Evolutionary conservation across 2,329 filamentous ascomycete species (phyloP).

Genomic region (Botrytis byssoidea): DNA sequence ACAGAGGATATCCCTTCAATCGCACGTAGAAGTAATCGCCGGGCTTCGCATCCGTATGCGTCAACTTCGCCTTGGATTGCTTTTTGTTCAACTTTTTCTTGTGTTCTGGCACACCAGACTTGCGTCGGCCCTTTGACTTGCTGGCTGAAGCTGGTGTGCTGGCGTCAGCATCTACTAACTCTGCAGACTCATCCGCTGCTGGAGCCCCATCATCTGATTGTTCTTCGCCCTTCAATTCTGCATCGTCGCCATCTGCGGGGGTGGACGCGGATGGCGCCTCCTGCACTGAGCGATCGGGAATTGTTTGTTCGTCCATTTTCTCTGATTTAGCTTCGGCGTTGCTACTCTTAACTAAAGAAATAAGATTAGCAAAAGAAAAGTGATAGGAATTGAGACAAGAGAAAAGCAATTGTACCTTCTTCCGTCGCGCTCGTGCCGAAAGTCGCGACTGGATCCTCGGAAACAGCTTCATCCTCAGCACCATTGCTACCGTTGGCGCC

Average conservation of each 20-base stretch:
- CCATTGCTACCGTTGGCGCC: conserved; percentile 28
- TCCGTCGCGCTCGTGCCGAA: conserved; percentile 25
- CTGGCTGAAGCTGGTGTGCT: conserved; percentile 45
- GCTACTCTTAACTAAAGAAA: conserved; percentile 28
- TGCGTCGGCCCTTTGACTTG: conserved; percentile 61
- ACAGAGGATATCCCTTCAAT: conserved; percentile 90
- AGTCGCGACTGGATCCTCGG: conserved; percentile 33
- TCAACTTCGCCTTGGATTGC: conserved; percentile 70
- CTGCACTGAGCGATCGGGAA: conserved; percentile 21
- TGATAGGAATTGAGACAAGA: conserved; percentile 18
- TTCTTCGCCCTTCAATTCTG: conserved; percentile 40
- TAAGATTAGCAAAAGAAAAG: conserved; percentile 29
- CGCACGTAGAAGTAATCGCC: conserved; percentile 91
- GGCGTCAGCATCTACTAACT: conserved; percentile 39
- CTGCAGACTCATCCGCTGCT: conserved; percentile 32
- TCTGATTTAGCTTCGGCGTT: conserved; percentile 14
- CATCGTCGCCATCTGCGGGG: conserved; percentile 32
- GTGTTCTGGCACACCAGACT: conserved; percentile 68
- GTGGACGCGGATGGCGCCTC: conserved; percentile 27
- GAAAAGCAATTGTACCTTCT: conserved; percentile 29
- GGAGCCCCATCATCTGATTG: conserved; percentile 36
- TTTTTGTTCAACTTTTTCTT: conserved; percentile 85
- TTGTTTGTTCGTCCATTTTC: conserved; percentile 31
- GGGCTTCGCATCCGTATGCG: conserved; percentile 76
- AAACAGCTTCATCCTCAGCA: conserved; percentile 23